Conservation (phyloP, 2,329 filamentous ascomycete species). For the Aureobasidium sp. region DNA sequence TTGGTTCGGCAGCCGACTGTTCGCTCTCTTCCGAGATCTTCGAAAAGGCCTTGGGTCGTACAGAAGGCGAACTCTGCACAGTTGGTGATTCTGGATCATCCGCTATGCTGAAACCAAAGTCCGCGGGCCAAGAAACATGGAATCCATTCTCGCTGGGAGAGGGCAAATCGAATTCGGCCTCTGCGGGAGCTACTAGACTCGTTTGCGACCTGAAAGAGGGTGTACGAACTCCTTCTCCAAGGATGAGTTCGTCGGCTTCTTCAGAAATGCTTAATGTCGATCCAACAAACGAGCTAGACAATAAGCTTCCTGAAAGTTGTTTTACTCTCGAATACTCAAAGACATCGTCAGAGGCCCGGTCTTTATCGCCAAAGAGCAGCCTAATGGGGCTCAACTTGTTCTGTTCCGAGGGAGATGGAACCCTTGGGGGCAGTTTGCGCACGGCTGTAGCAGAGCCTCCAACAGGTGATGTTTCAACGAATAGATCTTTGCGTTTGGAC, state of each 20-base stretch:
- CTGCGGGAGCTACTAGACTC: not conserved
- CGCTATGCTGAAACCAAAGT: not conserved
- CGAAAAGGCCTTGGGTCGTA: not conserved
- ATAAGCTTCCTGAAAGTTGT: slow-evolving; percentile 9
- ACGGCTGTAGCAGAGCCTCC: not conserved
- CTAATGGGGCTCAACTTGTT: not conserved
- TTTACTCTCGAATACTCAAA: slow-evolving; percentile 8
- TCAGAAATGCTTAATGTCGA: slow-evolving; percentile 10
- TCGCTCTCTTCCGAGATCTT: slow-evolving; percentile 1
- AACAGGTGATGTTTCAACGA: not conserved
- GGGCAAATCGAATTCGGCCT: not conserved
- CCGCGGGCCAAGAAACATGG: slow-evolving; percentile 8
- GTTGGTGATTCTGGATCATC: not conserved
- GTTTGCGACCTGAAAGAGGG: not conserved
- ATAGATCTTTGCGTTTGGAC: not conserved
- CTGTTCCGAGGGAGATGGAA: not conserved
- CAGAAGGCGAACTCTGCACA: slow-evolving; percentile 8
- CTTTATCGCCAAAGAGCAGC: not conserved
- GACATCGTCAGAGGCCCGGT: not conserved
- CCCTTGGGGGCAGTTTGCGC: not conserved
- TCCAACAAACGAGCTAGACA: slow-evolving; percentile 12
- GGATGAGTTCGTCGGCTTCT: slow-evolving; percentile 10
- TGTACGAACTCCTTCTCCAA: not conserved
- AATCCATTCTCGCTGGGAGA: slow-evolving; percentile 9
- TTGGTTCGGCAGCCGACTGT: not conserved